These are phyloP conservation scores for Trichoderma citrinoviride DNA, from an alignment of 2,329 filamentous ascomycete genomes.

Conservation along the genomic window DNA sequence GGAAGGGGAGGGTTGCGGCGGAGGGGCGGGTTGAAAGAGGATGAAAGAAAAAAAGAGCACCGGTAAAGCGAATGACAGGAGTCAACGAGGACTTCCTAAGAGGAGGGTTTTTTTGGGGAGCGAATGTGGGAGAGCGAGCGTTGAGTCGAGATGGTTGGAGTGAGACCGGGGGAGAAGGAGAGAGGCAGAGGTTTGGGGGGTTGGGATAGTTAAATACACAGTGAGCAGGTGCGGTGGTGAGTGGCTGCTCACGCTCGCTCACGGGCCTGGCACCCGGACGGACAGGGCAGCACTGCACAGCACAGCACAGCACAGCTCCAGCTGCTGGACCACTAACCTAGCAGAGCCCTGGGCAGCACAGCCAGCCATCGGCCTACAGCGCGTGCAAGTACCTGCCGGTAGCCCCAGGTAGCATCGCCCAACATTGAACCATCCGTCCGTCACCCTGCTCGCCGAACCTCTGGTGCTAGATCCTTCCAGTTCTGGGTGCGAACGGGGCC, in stretches of 20 bases:
- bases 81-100: constrained; percentile 69
- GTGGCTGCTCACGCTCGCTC: background rate
- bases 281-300: background rate
- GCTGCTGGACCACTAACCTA: background rate
- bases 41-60: constrained; percentile 52
- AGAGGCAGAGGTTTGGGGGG: constrained; percentile 24
- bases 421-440: no score
- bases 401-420: background rate
- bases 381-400: background rate
- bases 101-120: constrained; percentile 39
- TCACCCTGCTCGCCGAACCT: constrained; percentile 12
- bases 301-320: no score
- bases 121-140: constrained; percentile 44
- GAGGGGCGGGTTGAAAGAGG: constrained; percentile 35
- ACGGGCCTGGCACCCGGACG: no score
- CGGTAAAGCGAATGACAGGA: constrained; percentile 71
- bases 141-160: constrained; percentile 29
- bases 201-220: constrained; percentile 33
- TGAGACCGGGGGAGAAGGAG: constrained; percentile 30
- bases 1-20: constrained; percentile 14
- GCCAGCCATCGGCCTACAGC: background rate
- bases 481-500: constrained; percentile 12
- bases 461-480: constrained; percentile 16
- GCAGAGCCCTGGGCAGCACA: background rate
- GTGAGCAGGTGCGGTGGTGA: no score